phyloP scores from a whole-genome alignment of 129 eudicot species.

The Flaveria brownii region DNA sequence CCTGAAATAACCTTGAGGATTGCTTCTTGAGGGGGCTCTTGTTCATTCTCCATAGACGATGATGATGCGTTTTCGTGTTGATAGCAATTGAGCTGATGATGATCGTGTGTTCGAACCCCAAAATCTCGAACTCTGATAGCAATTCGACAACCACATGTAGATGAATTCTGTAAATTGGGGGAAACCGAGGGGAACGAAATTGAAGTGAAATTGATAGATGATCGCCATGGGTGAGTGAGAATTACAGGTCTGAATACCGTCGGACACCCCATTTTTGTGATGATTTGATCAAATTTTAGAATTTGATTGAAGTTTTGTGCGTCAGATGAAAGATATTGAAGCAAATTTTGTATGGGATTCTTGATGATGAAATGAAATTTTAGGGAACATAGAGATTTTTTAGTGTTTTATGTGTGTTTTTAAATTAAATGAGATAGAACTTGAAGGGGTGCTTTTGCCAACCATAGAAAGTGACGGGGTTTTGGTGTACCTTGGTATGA shows the following conservation, averaged over 20 bases:
- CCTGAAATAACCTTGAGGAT: constrained; percentile 96
- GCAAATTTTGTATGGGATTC: constrained; percentile 6
- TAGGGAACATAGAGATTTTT: not conserved
- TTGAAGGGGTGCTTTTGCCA: not conserved
- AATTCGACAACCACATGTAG: constrained; percentile 38
- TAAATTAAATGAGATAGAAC: not conserved
- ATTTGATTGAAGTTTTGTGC: constrained; percentile 20
- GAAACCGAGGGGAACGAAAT: constrained; percentile 30
- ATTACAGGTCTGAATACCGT: constrained; percentile 44
- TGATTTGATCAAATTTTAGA: not conserved
- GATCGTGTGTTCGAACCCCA: constrained; percentile 21
- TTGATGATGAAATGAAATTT: not conserved
- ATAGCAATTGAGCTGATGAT: constrained; percentile 43
- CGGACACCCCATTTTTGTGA: constrained; percentile 56
- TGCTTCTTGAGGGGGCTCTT: constrained; percentile 85
- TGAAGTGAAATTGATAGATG: constrained; percentile 35
- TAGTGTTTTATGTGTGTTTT: not conserved
- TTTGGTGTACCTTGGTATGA: not conserved
- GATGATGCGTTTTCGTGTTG: constrained; percentile 38
- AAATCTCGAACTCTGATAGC: constrained; percentile 24
- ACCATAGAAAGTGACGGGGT: not conserved
- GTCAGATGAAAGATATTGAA: constrained; percentile 3
- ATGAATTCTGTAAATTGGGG: constrained; percentile 31
- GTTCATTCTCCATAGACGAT: constrained; percentile 34
- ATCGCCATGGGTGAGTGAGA: constrained; percentile 53